Conservation (phyloP, 2,329 filamentous ascomycete species). For the Aspergillus transmontanensis region DNA sequence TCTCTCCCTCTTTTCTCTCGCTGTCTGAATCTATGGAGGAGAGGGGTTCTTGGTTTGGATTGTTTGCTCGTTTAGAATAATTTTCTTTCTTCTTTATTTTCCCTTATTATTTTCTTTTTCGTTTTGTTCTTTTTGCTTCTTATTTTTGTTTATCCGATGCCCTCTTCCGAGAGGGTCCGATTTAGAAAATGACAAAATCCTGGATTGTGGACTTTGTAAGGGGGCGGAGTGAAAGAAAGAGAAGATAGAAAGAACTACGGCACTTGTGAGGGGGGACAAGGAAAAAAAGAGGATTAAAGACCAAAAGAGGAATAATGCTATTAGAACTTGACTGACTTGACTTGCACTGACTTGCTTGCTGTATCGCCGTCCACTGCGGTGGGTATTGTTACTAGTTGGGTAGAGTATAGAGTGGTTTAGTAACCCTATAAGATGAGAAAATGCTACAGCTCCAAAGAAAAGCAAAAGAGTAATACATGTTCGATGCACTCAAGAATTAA, state of each 20-base stretch:
- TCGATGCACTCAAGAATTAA: neutral
- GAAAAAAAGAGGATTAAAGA: neutral
- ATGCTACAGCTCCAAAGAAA: neutral
- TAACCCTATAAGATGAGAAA: neutral
- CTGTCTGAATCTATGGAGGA: neutral
- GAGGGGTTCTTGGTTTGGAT: neutral
- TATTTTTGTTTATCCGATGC: neutral
- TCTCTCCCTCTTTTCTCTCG: neutral
- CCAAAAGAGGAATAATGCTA: neutral
- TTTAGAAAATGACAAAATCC: neutral
- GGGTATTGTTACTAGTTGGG: constrained; percentile 7
- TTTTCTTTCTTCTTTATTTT: neutral
- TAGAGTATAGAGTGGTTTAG: neutral
- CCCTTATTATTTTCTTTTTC: neutral
- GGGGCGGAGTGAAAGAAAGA: constrained; percentile 2
- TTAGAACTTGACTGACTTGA: neutral
- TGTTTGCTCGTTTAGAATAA: neutral
- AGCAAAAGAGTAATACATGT: neutral
- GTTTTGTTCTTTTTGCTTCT: neutral
- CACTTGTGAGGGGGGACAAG: constrained; percentile 1
- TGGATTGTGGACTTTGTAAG: neutral
- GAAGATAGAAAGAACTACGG: neutral
- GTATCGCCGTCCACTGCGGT: neutral
- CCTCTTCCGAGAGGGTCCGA: neutral
- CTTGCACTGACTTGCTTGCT: neutral